Conservation (phyloP, 2,329 filamentous ascomycete genomes). For the Colletotrichum tofieldiae region DNA sequence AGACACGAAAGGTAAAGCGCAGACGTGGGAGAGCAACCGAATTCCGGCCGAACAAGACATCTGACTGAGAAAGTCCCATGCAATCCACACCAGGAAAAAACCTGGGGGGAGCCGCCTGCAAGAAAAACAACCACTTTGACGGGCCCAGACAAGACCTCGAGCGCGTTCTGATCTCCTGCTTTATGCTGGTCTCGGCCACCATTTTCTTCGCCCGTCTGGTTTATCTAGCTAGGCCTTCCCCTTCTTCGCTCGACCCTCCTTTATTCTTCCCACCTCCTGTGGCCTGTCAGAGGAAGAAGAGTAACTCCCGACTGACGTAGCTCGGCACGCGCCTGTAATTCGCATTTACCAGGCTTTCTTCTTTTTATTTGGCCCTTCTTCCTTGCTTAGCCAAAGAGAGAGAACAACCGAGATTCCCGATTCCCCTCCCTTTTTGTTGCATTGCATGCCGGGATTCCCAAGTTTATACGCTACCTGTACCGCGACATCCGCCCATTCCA, state of each 20-base stretch:
- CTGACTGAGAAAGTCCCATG: background rate
- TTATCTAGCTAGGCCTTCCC: constrained; percentile 32
- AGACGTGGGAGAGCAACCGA: constrained; percentile 21
- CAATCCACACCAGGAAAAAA: constrained; percentile 7
- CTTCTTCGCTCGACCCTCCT: constrained; percentile 37
- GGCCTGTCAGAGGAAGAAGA: constrained; percentile 36
- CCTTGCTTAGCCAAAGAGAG: background rate
- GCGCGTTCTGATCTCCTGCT: constrained; percentile 7
- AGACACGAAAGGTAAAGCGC: background rate
- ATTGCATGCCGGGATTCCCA: constrained; percentile 5
- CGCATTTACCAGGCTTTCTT: background rate
- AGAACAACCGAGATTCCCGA: background rate
- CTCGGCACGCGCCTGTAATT: constrained; percentile 10
- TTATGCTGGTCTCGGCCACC: constrained; percentile 26
- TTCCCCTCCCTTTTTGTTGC: constrained; percentile 1
- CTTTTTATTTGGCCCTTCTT: background rate
- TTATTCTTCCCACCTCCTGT: constrained; percentile 30
- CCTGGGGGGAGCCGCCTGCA: background rate
- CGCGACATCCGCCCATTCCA: constrained; percentile 14
- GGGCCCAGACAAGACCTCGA: background rate
- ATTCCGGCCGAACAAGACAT: constrained; percentile 8
- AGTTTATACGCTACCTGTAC: background rate
- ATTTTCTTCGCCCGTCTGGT: constrained; percentile 7
- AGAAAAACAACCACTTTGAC: constrained; percentile 13
- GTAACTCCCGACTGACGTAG: constrained; percentile 35